Base-by-base conservation (phyloP, 2,329 filamentous ascomycete genomes). In the Aschersonia sp. region DNA sequence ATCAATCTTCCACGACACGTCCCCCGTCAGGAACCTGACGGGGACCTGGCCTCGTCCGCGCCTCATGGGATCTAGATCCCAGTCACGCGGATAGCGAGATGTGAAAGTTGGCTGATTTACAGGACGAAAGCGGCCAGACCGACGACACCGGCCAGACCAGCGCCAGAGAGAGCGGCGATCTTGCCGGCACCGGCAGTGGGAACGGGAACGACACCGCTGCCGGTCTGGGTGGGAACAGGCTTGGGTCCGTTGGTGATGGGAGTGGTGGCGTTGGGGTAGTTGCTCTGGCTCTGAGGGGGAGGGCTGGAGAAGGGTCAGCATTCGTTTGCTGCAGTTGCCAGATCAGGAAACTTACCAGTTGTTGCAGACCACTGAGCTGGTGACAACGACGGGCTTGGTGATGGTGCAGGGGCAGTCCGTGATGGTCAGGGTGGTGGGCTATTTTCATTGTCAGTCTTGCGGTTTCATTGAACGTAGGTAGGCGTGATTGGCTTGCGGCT, bases 371-470 rank as follows among this genome's bases (percentile, higher is more conserved):
- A 77, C 73, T 43, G 67, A 63, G 52, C 70, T 68, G 61, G 69
- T 68, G 63, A 68, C 71, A 60, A 67, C 65, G 56, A 79, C 68
- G 47, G 77, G 75, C 69, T 72, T 75, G 68, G 70, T 73, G 66
- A 79, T 60, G 60, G 77, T 85, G 79, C 79, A 84, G 57, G 80
- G 76, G 75, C 81, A 83, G 73, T 82, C 71, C 58, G 78, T 78
- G 72, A 85, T 76, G 69, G 81, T 85, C 65, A 84, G 66, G 63
- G 78, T 81, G 63, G 79, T 81, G 62, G 81, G 67, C 75, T 78
- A 46, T 14, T 30, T 8, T 22, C 11, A 29, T 29, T 22, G 45
- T 50, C 35, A 47, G 43, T 37, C 30, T 45, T 22, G 12, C 22
- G 30, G 4, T 12, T 29, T 32, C 32, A 4, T 39, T 39, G 8